These are phyloP conservation scores for Melampsora occidentalis DNA, from an alignment of 1,284 basidiomycete genomes.

Conservation along the genomic window DNA sequence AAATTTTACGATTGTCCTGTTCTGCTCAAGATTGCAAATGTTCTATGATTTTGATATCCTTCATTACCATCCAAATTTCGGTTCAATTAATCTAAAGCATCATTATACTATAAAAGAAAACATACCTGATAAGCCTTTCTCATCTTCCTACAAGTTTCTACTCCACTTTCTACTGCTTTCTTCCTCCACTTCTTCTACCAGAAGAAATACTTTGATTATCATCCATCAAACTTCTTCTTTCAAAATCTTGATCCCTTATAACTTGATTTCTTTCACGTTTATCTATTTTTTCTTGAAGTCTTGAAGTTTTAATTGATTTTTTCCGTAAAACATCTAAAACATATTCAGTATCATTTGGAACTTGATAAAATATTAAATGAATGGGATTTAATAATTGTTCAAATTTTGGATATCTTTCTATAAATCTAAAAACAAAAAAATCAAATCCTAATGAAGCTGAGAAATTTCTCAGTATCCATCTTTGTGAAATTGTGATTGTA, in stretches of 20 bases:
- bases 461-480: constrained; percentile 37
- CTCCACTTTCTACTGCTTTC: background rate
- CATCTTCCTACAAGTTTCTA: background rate
- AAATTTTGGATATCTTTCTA: constrained; percentile 32
- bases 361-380: constrained; percentile 30
- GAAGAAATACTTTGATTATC: background rate
- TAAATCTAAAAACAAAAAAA: constrained; percentile 38
- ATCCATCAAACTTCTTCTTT: too few species aligned
- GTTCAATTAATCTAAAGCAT: background rate
- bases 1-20: constrained; percentile 3
- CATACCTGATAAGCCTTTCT: background rate
- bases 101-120: too few species aligned
- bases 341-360: constrained; percentile 42
- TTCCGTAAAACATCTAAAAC: constrained; percentile 26
- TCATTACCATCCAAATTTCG: background rate
- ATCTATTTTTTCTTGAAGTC: background rate
- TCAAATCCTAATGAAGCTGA: constrained; percentile 37
- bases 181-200: background rate
- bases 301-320: constrained; percentile 5
- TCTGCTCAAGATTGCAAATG: constrained; percentile 29
- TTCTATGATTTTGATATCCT: constrained; percentile 4
- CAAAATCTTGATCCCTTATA: too few species aligned
- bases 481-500: constrained; percentile 28
- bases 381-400: constrained; percentile 32
- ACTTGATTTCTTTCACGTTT: background rate